Evolutionary conservation across 805 yeast species (phyloP), one percentile per base, ranked within the genome.

Genomic region (Candida manassasensis): DNA sequence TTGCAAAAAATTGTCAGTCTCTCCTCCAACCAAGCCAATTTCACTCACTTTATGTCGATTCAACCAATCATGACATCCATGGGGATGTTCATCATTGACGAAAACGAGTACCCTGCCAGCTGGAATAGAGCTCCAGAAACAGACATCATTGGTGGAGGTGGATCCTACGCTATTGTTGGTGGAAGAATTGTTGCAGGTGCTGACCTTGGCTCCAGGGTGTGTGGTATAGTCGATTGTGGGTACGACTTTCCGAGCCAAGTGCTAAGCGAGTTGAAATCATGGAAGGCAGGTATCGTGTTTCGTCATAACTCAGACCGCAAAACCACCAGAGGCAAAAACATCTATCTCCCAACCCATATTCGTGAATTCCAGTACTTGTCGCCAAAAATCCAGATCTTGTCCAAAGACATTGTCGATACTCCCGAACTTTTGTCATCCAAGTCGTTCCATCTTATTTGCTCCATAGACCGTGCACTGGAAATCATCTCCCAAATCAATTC

Each of bases 21-120:
- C n/a, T n/a, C n/a, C n/a, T n/a, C n/a, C n/a, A n/a, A n/a, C n/a
- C n/a, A n/a, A n/a, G n/a, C n/a, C n/a, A n/a, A n/a, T n/a, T n/a
- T n/a, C n/a, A n/a, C n/a, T n/a, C n/a, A n/a, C n/a, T n/a, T n/a
- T n/a, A n/a, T n/a, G n/a, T n/a, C n/a, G n/a, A n/a, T n/a, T n/a
- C n/a, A n/a, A n/a, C n/a, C n/a, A n/a, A 47, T 52, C 13, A 73
- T 85, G 49, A 69, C 82, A 14, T 73, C 94, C 1, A 65, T 84
- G 65, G 97, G 96, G 30, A 81, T 89, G 86, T 83, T 87, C 59
- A 87, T 90, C 49, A 72, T 89, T 12, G 97, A 89, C 56, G 95
- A 86, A 44, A 85, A 88, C 45, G 79, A 75, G 38, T 79, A 75
- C 48, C 70, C 75, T 0, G 53, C 57, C 34, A 45, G 56, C 35